Percentiles rank a stretch among this genome's conserved stretches.
Conservation (phyloP, 176 grass and related monocot species). For the Calamus simplicifolius region DNA sequence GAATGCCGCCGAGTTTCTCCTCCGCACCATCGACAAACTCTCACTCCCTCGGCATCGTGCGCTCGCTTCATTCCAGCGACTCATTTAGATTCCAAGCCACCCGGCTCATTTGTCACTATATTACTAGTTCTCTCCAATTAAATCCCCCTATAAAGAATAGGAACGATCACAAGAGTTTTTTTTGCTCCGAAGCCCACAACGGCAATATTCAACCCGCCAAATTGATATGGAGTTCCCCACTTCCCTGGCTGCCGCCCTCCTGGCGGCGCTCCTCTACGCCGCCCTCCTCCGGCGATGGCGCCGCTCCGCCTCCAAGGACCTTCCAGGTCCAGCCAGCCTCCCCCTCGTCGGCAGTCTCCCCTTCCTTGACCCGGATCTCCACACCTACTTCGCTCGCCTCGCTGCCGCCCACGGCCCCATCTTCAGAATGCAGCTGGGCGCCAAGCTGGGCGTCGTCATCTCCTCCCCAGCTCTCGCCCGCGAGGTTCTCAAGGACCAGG, state of each 20-base stretch:
- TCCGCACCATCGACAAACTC: no score
- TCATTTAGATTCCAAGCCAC: no score
- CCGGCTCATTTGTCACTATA: no score
- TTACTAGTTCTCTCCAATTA: no score
- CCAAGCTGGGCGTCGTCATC: constrained; percentile 57
- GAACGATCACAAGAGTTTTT: no score
- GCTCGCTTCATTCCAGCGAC: no score
- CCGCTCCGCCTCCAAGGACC: constrained; percentile 2
- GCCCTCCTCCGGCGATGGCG: background rate
- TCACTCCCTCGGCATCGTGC: no score
- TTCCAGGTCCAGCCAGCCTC: constrained; percentile 43
- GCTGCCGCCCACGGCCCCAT: constrained; percentile 45
- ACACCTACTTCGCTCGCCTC: constrained; percentile 53
- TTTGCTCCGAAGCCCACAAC: no score
- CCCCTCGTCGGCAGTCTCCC: constrained; percentile 56
- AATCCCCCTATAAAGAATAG: no score
- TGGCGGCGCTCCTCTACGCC: constrained; percentile 8
- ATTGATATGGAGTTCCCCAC: constrained; percentile 1
- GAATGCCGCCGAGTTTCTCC: no score
- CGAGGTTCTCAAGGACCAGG: constrained; percentile 49
- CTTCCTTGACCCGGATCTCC: constrained; percentile 49
- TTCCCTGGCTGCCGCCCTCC: constrained; percentile 15
- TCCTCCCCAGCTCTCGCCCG: constrained; percentile 38
- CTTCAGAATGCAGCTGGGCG: constrained; percentile 62
- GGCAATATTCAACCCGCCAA: no score